Conservation (phyloP, 257 asterid species). For the Nicotiana attenuata region DNA sequence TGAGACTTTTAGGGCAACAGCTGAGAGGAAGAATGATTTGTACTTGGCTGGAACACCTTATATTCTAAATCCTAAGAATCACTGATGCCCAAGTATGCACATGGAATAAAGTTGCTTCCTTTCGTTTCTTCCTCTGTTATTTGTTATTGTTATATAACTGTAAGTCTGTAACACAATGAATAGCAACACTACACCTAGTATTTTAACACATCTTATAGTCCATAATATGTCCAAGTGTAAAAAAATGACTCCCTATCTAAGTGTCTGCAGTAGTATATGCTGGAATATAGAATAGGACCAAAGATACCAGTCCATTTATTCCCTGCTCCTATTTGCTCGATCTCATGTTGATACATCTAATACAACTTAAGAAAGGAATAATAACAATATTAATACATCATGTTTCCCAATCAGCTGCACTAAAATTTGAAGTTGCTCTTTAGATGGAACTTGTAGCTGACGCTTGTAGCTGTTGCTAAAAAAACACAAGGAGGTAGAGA, state of each 20-base stretch:
- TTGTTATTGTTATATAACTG: neutral
- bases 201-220: neutral
- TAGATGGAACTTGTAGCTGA: no score
- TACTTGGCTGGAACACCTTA: neutral
- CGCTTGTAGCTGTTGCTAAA: no score
- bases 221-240: neutral
- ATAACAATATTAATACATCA: neutral
- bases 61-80: neutral
- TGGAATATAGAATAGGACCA: neutral
- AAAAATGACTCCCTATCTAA: neutral
- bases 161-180: neutral
- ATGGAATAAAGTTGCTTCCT: neutral
- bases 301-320: neutral
- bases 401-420: neutral
- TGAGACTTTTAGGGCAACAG: neutral
- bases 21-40: neutral
- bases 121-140: neutral
- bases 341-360: neutral
- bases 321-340: neutral
- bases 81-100: neutral
- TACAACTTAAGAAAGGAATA: neutral
- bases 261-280: neutral
- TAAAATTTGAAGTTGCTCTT: no score
- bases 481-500: no score
- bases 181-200: neutral